These are phyloP conservation scores for Pseudocercospora vitis DNA, from an alignment of 2,329 filamentous ascomycete genomes.

Conservation along the genomic window DNA sequence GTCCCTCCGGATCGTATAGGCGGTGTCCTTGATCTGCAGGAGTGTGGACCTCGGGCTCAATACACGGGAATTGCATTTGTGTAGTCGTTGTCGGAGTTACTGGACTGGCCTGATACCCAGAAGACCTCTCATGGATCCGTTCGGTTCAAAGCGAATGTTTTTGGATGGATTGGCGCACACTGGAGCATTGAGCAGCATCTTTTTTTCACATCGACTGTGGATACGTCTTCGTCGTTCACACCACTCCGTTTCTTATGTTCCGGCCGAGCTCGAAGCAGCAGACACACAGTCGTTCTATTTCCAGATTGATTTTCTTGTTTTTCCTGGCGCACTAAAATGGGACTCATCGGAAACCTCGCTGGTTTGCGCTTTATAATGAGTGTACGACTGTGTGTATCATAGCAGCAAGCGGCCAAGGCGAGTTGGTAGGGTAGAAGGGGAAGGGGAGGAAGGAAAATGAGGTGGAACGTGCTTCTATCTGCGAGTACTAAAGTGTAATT, in stretches of 20 bases:
- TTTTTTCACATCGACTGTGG: constrained; percentile 18
- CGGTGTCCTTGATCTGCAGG: background rate
- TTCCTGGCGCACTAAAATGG: constrained; percentile 18
- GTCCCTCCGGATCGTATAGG: background rate
- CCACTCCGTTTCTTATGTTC: constrained; percentile 25
- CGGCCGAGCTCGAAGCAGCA: constrained; percentile 16
- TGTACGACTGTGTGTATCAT: constrained; percentile 25
- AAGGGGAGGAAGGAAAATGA: background rate
- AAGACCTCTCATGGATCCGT: constrained; percentile 26
- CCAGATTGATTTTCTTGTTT: constrained; percentile 7
- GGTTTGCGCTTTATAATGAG: constrained; percentile 19
- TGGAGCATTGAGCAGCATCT: constrained; percentile 13
- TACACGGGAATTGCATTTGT: constrained; percentile 22
- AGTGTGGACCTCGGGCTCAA: background rate
- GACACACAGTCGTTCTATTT: constrained; percentile 20
- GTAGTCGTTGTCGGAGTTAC: constrained; percentile 26
- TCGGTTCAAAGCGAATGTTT: constrained; percentile 21
- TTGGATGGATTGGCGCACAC: constrained; percentile 20
- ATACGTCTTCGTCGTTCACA: constrained; percentile 18
- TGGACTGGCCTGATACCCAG: constrained; percentile 31
- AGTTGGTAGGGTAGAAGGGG: constrained; percentile 4
- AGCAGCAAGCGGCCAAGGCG: constrained; percentile 11
- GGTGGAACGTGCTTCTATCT: background rate
- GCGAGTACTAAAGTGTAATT: constrained; percentile 6
- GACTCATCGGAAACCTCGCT: constrained; percentile 10